Evolutionary conservation across 495 filamentous ascomycete genomes (phyloP).

Genomic region (Aspergillus hancockii): DNA sequence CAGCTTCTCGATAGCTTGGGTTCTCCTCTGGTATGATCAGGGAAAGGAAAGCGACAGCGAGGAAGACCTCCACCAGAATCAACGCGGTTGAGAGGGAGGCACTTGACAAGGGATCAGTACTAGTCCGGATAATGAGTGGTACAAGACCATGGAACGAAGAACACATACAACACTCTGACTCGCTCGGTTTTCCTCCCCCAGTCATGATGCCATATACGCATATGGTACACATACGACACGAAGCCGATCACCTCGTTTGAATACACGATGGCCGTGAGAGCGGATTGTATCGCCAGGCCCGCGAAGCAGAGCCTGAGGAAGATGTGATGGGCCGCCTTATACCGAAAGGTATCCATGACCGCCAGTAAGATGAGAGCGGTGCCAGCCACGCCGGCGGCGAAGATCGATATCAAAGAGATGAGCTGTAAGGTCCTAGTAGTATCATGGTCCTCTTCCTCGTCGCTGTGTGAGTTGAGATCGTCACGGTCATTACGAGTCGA

Average conservation of each 20-base stretch:
- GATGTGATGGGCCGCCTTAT: slow-evolving; percentile 20
- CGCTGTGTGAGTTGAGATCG: neutral
- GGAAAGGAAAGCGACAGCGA: slow-evolving; percentile 19
- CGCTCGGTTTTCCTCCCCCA: slow-evolving; percentile 20
- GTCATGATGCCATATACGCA: slow-evolving; percentile 15
- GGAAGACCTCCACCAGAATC: slow-evolving; percentile 24
- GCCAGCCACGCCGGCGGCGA: slow-evolving; percentile 21
- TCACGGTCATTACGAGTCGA: neutral
- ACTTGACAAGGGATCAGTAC: neutral
- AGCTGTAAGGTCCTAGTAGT: slow-evolving; percentile 21
- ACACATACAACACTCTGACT: slow-evolving; percentile 22
- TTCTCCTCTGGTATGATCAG: slow-evolving; percentile 18
- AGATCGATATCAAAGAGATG: slow-evolving; percentile 23
- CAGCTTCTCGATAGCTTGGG: slow-evolving; percentile 17
- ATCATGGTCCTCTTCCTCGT: slow-evolving; percentile 15
- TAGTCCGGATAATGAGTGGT: neutral
- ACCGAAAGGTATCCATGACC: slow-evolving; percentile 30
- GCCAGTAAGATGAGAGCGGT: slow-evolving; percentile 22
- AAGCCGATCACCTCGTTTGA: slow-evolving; percentile 24
- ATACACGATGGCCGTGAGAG: slow-evolving; percentile 25
- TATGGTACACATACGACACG: slow-evolving; percentile 18
- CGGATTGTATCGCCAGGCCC: slow-evolving; percentile 23
- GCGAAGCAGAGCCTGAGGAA: slow-evolving; percentile 24
- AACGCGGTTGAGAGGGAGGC: slow-evolving; percentile 25
- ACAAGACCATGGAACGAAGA: neutral